Evolutionary conservation across 805 yeast genomes (phyloP).

Genomic region (Yamadazyma kitorensis): DNA sequence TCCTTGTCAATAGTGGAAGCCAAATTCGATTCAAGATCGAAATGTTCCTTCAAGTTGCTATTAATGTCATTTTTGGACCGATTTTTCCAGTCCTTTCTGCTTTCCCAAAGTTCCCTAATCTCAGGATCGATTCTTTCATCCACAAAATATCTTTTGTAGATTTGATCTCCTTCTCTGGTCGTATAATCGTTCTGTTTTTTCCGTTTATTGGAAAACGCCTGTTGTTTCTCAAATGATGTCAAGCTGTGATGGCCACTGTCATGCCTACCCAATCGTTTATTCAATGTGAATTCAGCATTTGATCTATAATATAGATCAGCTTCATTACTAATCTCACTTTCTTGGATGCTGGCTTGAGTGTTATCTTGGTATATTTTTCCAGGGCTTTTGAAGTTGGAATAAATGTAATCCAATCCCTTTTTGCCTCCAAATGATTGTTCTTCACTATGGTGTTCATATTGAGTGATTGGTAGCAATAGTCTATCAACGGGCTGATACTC

Average conservation of each 20-base stretch:
- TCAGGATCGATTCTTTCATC: slow-evolving; percentile 49
- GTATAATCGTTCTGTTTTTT: slow-evolving; percentile 47
- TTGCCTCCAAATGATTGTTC: no score
- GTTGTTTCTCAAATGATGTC: slow-evolving; percentile 18
- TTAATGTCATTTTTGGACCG: neutral
- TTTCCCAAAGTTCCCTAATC: slow-evolving; percentile 50
- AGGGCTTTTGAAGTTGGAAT: neutral
- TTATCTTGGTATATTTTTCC: no score
- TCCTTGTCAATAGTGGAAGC: neutral
- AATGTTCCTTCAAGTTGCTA: neutral
- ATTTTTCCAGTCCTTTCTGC: slow-evolving; percentile 28
- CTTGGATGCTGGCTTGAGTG: no score
- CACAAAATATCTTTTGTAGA: slow-evolving; percentile 39
- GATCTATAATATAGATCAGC: slow-evolving; percentile 15
- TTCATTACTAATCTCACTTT: slow-evolving; percentile 5
- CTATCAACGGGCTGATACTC: slow-evolving; percentile 22
- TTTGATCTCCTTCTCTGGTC: slow-evolving; percentile 58
- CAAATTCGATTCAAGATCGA: neutral
- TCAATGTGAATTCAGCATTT: slow-evolving; percentile 9
- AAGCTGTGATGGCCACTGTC: no score
- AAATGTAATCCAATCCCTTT: no score
- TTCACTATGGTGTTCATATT: neutral
- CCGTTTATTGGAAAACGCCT: slow-evolving; percentile 14
- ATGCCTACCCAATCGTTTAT: no score
- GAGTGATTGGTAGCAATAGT: slow-evolving; percentile 4